Base-by-base conservation (phyloP, 768 basidiomycete species). In the Auricularia sp. region DNA sequence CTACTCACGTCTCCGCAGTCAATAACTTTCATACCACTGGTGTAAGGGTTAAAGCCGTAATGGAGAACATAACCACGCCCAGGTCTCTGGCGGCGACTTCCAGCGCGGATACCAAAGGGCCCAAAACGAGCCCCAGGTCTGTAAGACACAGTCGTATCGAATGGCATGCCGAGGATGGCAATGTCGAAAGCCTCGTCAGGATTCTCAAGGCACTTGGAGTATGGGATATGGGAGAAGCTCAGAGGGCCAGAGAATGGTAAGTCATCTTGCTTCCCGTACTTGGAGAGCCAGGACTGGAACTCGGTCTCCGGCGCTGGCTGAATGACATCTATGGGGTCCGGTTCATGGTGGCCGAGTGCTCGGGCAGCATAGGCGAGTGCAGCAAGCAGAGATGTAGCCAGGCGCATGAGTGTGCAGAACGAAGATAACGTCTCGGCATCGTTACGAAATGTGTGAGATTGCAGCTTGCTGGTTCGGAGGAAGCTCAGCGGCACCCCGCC, bases 181-280 rank as follows among this genome's bases (percentile, higher is more conserved):
- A 95, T 84, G 73, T 94, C 90, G 69, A 88, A 88, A 3, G 69
- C 68, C 14, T 75, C 71, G 16, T 69, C 71, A 61, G 79, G 77
- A 67, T 87, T 78, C 66, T 89, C 85, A 44, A 93, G 77, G 71
- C 91, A 93, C 43, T 82, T 82, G 7, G 77, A 68, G 71, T 91
- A 92, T 1, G 90, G 86, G 14, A 91, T 76, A 70, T 92, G 92
- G 21, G 91, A 88, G 77, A 95, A 96, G 0, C 90, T 80, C 16
- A 89, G 79, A 36, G 91, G 87, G 0, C 93, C 93, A 5, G 88
- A 84, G 77, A 91, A 95, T 3, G 80, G 74, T 51, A 78, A 6
- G 79, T 72, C 88, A 1, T 51, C 88, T 91, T 62, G 82, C 82
- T 61, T 78, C 76, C n/a, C 69, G 51, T 62, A 56, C 53, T 61